Evolutionary conservation across 2,329 filamentous ascomycete genomes (phyloP).

Genomic region (Cryphonectria naterciae): DNA sequence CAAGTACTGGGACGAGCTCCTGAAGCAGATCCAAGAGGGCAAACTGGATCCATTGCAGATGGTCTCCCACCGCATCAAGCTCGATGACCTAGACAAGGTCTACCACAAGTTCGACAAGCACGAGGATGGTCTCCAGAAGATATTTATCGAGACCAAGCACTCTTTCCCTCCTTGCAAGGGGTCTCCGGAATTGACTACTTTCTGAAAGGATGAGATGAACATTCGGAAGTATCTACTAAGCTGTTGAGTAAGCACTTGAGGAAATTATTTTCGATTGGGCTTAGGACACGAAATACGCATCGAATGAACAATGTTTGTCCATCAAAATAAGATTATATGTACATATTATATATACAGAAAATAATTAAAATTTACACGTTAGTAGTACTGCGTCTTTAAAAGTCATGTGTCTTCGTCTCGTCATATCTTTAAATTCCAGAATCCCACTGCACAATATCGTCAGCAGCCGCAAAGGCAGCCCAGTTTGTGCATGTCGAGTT

Average conservation of each 20-base stretch:
- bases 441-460: conserved; percentile 14
- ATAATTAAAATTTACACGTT: background rate
- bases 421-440: conserved; percentile 6
- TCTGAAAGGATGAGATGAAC: conserved; percentile 28
- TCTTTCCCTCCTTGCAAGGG: conserved; percentile 51
- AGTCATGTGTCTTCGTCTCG: background rate
- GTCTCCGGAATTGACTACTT: conserved; percentile 49
- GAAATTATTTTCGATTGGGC: too few relatives aligned
- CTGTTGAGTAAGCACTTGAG: too few relatives aligned
- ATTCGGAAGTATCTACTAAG: background rate
- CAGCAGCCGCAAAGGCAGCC: conserved; percentile 6
- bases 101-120: conserved; percentile 65
- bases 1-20: conserved; percentile 80
- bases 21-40: conserved; percentile 67
- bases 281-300: background rate
- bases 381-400: background rate
- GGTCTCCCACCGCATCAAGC: conserved; percentile 75
- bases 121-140: conserved; percentile 79
- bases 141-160: conserved; percentile 67
- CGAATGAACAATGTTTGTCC: background rate
- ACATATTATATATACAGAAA: background rate
- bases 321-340: background rate
- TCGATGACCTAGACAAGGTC: conserved; percentile 73
- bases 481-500: conserved; percentile 19
- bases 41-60: conserved; percentile 78